A percentile compares a stretch with the other conserved stretches of the same genome.
Conservation (phyloP, 1,284 basidiomycete species). For the Bjerkandera adusta region DNA sequence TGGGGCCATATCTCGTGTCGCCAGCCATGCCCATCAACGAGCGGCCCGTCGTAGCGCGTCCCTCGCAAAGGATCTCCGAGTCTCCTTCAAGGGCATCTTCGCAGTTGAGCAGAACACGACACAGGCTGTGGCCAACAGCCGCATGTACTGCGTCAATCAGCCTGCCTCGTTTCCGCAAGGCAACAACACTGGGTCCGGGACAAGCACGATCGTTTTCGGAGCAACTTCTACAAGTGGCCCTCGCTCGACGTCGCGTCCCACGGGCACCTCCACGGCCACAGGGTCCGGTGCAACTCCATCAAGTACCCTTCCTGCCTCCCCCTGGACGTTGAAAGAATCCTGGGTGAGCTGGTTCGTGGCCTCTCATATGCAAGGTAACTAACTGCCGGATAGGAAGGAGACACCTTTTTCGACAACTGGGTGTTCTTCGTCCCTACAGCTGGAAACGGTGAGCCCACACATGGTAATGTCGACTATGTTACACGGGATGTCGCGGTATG, state of each 20-base stretch:
- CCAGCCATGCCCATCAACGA: constrained; percentile 37
- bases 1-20: constrained; percentile 28
- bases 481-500: constrained; percentile 55
- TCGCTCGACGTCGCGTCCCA: constrained; percentile 17
- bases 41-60: constrained; percentile 50
- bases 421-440: constrained; percentile 72
- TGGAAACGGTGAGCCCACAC: constrained; percentile 79
- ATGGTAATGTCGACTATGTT: constrained; percentile 66
- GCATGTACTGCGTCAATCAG: constrained; percentile 31
- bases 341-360: too few species aligned
- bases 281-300: constrained; percentile 2
- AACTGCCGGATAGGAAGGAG: constrained; percentile 61
- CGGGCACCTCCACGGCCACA: constrained; percentile 13
- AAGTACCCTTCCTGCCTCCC: constrained; percentile 3
- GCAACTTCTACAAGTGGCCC: constrained; percentile 14
- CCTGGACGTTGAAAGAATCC: too few species aligned
- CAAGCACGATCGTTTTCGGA: constrained; percentile 11
- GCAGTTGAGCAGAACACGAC: constrained; percentile 17
- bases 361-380: too few species aligned
- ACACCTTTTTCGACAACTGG: constrained; percentile 80
- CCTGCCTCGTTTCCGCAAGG: constrained; percentile 9
- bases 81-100: constrained; percentile 51
- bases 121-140: constrained; percentile 13
- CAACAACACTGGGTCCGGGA: constrained; percentile 11
- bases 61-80: constrained; percentile 65